phyloP scores from a whole-genome alignment of 73 alveolate species.

The Tetrahymena borealis region DNA sequence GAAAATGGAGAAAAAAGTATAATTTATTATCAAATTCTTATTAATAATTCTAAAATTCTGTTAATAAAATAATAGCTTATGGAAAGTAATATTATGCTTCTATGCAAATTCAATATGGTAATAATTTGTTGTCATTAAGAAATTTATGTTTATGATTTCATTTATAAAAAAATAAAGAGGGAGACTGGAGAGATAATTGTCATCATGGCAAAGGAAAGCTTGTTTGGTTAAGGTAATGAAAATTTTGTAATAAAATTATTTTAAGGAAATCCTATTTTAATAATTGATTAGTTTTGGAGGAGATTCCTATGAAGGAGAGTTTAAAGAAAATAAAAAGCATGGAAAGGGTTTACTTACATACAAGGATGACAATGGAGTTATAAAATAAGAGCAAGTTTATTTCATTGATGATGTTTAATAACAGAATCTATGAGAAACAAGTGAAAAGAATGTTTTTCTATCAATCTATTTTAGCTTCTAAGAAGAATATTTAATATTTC shows the following conservation, averaged over 20 bases:
- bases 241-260: neutral
- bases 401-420: neutral
- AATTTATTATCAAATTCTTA: neutral
- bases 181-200: neutral
- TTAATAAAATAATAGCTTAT: neutral
- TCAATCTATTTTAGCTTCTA: neutral
- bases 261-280: no score
- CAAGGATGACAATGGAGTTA: neutral
- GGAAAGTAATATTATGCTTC: neutral
- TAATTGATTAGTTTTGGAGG: neutral
- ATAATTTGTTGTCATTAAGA: no score
- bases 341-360: neutral
- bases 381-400: neutral
- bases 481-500: neutral
- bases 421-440: no score
- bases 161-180: neutral
- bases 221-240: neutral
- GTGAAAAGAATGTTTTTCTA: no score
- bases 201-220: neutral
- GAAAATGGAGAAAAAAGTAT: neutral
- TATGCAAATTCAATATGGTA: neutral
- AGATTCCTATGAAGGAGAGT: neutral
- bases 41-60: neutral
- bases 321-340: neutral
- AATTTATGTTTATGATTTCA: no score